Percentiles rank a stretch among this genome's conserved stretches.
Evolutionary conservation across 768 basidiomycete species (phyloP).

Genomic region (Hericium alpestre): DNA sequence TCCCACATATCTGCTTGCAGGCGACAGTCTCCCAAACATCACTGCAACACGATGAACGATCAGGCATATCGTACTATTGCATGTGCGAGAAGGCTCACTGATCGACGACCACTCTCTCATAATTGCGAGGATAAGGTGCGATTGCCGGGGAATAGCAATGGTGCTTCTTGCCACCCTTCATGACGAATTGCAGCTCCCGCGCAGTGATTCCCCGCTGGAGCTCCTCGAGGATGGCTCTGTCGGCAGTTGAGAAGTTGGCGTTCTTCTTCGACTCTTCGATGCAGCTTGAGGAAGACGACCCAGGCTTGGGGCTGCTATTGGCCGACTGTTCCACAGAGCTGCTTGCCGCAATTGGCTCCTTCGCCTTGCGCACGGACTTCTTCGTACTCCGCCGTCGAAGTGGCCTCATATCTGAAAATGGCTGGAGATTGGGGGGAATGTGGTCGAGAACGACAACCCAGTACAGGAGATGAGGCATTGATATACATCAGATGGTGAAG

Average conservation of each 20-base stretch:
- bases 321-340: background rate
- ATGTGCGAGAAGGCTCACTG: conserved; percentile 35
- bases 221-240: conserved; percentile 50
- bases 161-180: conserved; percentile 42
- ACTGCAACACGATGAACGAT: conserved; percentile 24
- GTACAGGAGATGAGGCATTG: background rate
- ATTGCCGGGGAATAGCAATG: conserved; percentile 40
- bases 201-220: conserved; percentile 41
- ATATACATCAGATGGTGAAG: background rate
- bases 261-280: background rate
- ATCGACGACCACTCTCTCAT: conserved; percentile 53
- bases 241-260: conserved; percentile 45
- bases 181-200: conserved; percentile 44
- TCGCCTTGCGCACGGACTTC: conserved; percentile 4
- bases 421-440: conserved; percentile 1
- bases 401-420: conserved; percentile 10
- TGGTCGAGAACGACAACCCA: no score
- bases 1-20: conserved; percentile 41
- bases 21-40: conserved; percentile 61
- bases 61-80: background rate
- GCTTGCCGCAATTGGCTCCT: background rate
- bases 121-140: conserved; percentile 63
- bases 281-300: background rate
- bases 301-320: background rate
- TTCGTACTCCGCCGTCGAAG: conserved; percentile 8